A percentile compares a stretch with the other conserved stretches of the same genome.
phyloP scores from a whole-genome alignment of 352 stramenopile genomes.

The Phytophthora pistaciae region DNA sequence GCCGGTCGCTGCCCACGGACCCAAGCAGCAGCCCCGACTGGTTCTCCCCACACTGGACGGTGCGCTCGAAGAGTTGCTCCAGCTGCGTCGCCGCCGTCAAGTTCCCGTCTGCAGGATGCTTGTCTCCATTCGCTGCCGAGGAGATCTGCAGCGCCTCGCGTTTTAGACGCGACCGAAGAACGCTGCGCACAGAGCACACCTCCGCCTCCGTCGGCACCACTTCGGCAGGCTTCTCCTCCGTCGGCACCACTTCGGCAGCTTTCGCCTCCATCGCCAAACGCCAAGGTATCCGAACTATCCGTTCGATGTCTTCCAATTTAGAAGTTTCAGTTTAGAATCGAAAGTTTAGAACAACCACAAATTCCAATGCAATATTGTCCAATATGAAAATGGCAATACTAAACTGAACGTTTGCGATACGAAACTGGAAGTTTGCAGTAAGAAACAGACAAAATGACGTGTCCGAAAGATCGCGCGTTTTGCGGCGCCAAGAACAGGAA shows the following conservation, averaged over 20 bases:
- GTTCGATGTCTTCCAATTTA: no score
- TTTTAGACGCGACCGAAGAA: slow-evolving; percentile 51
- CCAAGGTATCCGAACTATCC: no score
- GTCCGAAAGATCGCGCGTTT: no score
- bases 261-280: no score
- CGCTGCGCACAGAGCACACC: slow-evolving; percentile 46
- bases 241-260: neutral
- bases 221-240: slow-evolving; percentile 1
- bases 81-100: slow-evolving; percentile 41
- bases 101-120: neutral
- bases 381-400: no score
- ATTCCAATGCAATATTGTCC: no score
- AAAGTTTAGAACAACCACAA: no score
- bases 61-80: slow-evolving; percentile 75
- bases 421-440: no score
- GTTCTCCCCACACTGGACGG: slow-evolving; percentile 75
- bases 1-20: slow-evolving; percentile 56
- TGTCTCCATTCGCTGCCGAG: neutral
- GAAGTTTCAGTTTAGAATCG: no score
- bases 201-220: slow-evolving; percentile 26
- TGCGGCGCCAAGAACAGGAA: no score
- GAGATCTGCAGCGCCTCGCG: slow-evolving; percentile 16
- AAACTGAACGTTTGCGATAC: no score
- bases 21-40: slow-evolving; percentile 81
- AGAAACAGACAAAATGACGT: no score